Base-by-base conservation (phyloP, 1,284 basidiomycete species). In the Blastosporella zonata region DNA sequence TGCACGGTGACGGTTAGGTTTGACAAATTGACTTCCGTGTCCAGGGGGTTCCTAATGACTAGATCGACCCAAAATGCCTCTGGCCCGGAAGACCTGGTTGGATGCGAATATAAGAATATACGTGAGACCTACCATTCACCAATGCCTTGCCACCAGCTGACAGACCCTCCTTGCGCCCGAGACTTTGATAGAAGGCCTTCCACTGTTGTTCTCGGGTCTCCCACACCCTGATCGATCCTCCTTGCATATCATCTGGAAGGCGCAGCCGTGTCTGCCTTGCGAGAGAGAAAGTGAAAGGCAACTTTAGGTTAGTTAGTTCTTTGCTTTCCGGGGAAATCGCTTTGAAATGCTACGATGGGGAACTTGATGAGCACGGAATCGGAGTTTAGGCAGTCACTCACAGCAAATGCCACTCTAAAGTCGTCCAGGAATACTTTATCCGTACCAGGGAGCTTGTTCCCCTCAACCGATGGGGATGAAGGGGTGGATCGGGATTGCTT, bases 61-160 rank as follows among this genome's bases (percentile, higher is more conserved):
- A 91, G 57, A 55, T 91, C 87, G 23, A 90, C 69, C 82, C 84
- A 90, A 59, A 91, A 89, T 2, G 70, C 67, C 64, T 91, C 89
- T 90, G 55, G 13, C 53, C 44, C 43, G 28, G 35, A 23, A 46
- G 15, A 29, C 47, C n/a, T 42, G 22, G n/a, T 46, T 35, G 43
- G 13, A 29, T 17, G 34, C 45, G 15, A 46, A 25, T 47, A 46
- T 46, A 7, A 42, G 21, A 46, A 17, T 18, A 13, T 10, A 22
- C 38, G 45, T 12, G 28, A 39, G 6, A 15, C 57, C 69, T 56
- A 89, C 88, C 87, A 57, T 79, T 74, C 7, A 85, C 79, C 39
- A 73, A 72, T 27, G 82, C 84, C 53, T 77, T 79, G 29, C 79
- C 77, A 40, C 73, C 72, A 34, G 69, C 70, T 15, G 76, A 72